Percentiles rank a stretch among this genome's conserved stretches.
phyloP scores from a whole-genome alignment of 441 rosid genomes.

The Cnidoscolus chayamansa region DNA sequence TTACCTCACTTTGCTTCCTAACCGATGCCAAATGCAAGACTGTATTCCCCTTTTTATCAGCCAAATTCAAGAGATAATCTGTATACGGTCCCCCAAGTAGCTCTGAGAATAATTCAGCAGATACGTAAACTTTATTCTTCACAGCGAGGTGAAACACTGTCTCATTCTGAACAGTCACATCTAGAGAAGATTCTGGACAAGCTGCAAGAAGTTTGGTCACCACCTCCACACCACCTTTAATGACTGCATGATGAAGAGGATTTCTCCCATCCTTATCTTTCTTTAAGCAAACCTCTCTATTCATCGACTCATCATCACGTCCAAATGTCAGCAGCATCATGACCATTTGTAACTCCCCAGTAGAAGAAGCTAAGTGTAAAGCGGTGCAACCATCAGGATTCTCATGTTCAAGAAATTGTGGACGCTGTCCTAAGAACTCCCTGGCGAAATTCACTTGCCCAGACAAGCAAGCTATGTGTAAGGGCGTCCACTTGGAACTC shows the following conservation, averaged over 20 bases:
- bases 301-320: no score
- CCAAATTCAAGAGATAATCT: background rate
- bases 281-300: background rate
- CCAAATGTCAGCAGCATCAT: no score
- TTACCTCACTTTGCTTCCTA: constrained; percentile 5
- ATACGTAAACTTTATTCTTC: background rate
- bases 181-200: constrained; percentile 13
- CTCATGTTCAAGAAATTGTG: background rate
- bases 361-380: constrained; percentile 18
- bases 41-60: constrained; percentile 11
- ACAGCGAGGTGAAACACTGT: constrained; percentile 4
- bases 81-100: background rate
- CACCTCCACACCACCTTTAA: constrained; percentile 3
- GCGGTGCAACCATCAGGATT: background rate
- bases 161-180: constrained; percentile 2
- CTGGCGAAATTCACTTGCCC: background rate
- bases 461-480: background rate
- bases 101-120: background rate
- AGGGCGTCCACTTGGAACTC: background rate
- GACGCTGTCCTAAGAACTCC: background rate
- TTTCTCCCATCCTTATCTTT: constrained; percentile 14
- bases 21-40: constrained; percentile 9
- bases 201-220: background rate
- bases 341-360: background rate
- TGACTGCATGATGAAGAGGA: constrained; percentile 19